Percentiles rank a stretch among this genome's conserved stretches.
Evolutionary conservation across 768 basidiomycete genomes (phyloP).

Genomic region (Coprinopsis sp.): DNA sequence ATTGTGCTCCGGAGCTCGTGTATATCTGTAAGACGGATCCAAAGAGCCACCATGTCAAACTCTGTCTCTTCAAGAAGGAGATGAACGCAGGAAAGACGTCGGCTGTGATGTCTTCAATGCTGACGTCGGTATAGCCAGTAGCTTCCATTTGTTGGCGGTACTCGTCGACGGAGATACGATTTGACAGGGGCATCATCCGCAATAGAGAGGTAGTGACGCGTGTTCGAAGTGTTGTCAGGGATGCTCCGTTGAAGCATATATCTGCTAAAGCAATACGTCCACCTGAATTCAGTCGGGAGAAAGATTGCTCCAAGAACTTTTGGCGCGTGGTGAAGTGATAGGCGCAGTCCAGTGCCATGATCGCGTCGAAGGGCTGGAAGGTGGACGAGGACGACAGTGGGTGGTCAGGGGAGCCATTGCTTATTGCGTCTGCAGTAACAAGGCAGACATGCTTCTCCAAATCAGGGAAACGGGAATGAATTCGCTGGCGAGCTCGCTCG

Average conservation of each 20-base stretch:
- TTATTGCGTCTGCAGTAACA: constrained; percentile 49
- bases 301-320: constrained; percentile 48
- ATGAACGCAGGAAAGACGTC: constrained; percentile 58
- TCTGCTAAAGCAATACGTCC: constrained; percentile 59
- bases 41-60: constrained; percentile 41
- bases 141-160: constrained; percentile 33
- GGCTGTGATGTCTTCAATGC: constrained; percentile 51
- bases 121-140: constrained; percentile 50
- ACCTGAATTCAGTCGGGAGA: constrained; percentile 39
- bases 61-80: constrained; percentile 40
- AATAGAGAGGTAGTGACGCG: constrained; percentile 29
- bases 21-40: constrained; percentile 34
- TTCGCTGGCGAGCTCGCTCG: constrained; percentile 38
- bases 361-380: constrained; percentile 35
- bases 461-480: constrained; percentile 18
- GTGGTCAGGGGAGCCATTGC: constrained; percentile 24
- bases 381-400: constrained; percentile 38
- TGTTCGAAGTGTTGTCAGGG: constrained; percentile 20
- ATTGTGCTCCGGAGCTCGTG: constrained; percentile 36
- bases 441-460: constrained; percentile 33
- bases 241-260: constrained; percentile 42
- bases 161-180: constrained; percentile 41
- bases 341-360: constrained; percentile 64
- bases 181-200: constrained; percentile 42
- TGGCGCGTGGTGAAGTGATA: constrained; percentile 59